These are phyloP conservation scores for Babesia ovata DNA, from an alignment of 169 alveolate genomes.

Conservation along the genomic window DNA sequence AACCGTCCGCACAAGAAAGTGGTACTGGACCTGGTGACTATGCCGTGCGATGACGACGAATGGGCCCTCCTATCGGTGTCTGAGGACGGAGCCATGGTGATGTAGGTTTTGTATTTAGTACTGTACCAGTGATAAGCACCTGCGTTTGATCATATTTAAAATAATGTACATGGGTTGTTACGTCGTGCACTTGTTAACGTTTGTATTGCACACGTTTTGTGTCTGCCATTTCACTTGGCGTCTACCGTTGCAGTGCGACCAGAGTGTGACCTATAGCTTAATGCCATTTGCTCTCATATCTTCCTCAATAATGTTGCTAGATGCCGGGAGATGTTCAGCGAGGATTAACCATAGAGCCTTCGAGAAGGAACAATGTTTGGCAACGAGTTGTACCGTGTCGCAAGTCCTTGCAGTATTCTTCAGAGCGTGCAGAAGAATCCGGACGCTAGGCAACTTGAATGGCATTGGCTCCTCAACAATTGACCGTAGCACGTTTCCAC, in stretches of 20 bases:
- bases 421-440: slow-evolving; percentile 6
- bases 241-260: not conserved
- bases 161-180: not conserved
- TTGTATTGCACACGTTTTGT: too few relatives aligned
- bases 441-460: slow-evolving; percentile 19
- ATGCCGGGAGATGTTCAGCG: slow-evolving; percentile 45
- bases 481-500: not conserved
- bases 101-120: slow-evolving; percentile 25
- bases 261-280: not conserved
- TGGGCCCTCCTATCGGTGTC: slow-evolving; percentile 43
- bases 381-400: slow-evolving; percentile 16
- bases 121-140: not conserved
- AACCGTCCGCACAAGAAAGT: slow-evolving; percentile 38
- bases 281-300: slow-evolving; percentile 27
- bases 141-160: too few relatives aligned
- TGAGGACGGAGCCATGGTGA: slow-evolving; percentile 43
- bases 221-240: not conserved
- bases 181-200: not conserved
- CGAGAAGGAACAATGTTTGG: slow-evolving; percentile 9
- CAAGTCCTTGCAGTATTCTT: slow-evolving; percentile 3
- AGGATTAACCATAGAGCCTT: slow-evolving; percentile 35
- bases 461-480: slow-evolving; percentile 32
- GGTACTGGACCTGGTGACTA: slow-evolving; percentile 35
- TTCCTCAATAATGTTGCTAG: slow-evolving; percentile 31
- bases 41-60: slow-evolving; percentile 33